A percentile compares a stretch with the other conserved stretches of the same genome.
Conservation (phyloP, 176 grass and related monocot species). For the Eremochloa ophiuroides region DNA sequence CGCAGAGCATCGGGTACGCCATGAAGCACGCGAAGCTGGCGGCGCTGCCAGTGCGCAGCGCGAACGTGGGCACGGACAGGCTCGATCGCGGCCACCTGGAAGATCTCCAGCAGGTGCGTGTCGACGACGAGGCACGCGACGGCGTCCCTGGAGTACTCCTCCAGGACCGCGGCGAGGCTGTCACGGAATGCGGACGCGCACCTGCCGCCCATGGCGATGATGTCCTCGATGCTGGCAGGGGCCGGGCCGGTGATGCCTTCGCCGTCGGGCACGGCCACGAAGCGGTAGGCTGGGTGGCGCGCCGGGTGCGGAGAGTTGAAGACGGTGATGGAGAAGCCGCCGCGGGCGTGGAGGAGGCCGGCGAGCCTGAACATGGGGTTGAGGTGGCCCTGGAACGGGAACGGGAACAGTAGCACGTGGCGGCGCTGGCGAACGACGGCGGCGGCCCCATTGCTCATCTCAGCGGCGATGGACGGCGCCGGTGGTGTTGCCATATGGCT, state of each 20-base stretch:
- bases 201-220: conserved; percentile 16
- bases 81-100: not conserved
- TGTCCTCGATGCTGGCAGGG: not conserved
- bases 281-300: conserved; percentile 29
- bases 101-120: not conserved
- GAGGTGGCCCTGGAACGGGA: conserved; percentile 47
- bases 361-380: conserved; percentile 51
- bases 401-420: conserved; percentile 41
- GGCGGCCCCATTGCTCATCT: no score
- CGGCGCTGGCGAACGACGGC: no score
- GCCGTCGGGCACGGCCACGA: conserved; percentile 30
- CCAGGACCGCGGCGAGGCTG: not conserved
- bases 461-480: no score
- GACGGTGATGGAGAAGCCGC: conserved; percentile 40
- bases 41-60: conserved; percentile 37
- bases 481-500: no score
- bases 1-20: conserved; percentile 25
- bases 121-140: conserved; percentile 39
- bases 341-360: conserved; percentile 36
- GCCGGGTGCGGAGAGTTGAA: conserved; percentile 36
- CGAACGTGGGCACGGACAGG: conserved; percentile 3
- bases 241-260: not conserved
- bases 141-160: conserved; percentile 1
- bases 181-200: no score
- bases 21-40: not conserved